phyloP scores from a whole-genome alignment of 2,329 filamentous ascomycete species.

The Byssoonygena ceratinophila region DNA sequence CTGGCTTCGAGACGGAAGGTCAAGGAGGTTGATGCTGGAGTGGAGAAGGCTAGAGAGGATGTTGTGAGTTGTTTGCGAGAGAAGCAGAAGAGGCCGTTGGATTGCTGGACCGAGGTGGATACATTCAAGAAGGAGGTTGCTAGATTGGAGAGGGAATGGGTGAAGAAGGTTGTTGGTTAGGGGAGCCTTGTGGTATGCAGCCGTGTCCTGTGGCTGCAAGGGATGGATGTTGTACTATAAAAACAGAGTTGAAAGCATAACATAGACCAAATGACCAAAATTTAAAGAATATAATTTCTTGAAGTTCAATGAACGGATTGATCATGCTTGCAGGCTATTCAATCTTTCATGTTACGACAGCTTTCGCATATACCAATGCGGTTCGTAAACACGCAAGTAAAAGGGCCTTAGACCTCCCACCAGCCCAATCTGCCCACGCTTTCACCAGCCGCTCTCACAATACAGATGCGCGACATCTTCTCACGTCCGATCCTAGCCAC shows the following conservation, averaged over 20 bases:
- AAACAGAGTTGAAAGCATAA: conserved; percentile 1
- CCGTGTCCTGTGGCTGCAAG: not conserved
- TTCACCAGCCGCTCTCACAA: conserved; percentile 73
- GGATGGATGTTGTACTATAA: conserved; percentile 7
- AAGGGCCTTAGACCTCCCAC: conserved; percentile 49
- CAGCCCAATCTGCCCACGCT: conserved; percentile 64
- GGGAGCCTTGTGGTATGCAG: not conserved
- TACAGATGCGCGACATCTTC: conserved; percentile 43
- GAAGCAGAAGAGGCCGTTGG: conserved; percentile 76
- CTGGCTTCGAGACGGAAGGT: conserved; percentile 52
- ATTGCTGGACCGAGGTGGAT: conserved; percentile 92
- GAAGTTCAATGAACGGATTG: not conserved
- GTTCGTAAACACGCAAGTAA: no score
- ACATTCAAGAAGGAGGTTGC: conserved; percentile 81
- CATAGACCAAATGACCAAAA: not conserved
- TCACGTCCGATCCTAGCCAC: conserved; percentile 11
- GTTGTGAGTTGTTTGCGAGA: conserved; percentile 71
- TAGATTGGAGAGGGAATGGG: conserved; percentile 74
- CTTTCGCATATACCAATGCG: no score
- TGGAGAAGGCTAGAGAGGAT: conserved; percentile 63
- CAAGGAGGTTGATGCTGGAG: conserved; percentile 55
- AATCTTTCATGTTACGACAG: no score
- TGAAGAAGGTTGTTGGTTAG: conserved; percentile 58
- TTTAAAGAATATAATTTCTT: not conserved
- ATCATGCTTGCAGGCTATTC: not conserved